These are phyloP conservation scores for Penicillium egyptiacum DNA, from an alignment of 495 filamentous ascomycete genomes.

Conservation along the genomic window DNA sequence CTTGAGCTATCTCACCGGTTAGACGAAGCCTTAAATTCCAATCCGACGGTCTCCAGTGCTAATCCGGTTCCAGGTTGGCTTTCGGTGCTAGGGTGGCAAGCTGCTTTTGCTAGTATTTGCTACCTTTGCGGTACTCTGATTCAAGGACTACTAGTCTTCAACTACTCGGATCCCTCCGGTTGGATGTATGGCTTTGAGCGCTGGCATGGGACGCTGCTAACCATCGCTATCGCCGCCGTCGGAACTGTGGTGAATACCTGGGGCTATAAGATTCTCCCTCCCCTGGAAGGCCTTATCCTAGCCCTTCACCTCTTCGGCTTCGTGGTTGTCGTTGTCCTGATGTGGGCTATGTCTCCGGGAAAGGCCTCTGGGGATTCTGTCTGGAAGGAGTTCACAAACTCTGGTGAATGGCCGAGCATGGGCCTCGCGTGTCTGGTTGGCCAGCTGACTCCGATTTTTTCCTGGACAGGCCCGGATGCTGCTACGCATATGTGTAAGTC, in stretches of 20 bases:
- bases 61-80: slow-evolving; percentile 41
- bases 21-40: background rate
- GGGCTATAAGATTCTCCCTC: slow-evolving; percentile 36
- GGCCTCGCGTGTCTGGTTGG: slow-evolving; percentile 46
- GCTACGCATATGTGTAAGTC: slow-evolving; percentile 41
- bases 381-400: slow-evolving; percentile 49
- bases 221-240: slow-evolving; percentile 42
- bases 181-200: slow-evolving; percentile 32
- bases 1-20: slow-evolving; percentile 47
- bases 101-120: slow-evolving; percentile 34
- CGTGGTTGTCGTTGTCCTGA: slow-evolving; percentile 48
- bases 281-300: slow-evolving; percentile 45
- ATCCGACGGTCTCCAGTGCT: background rate
- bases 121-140: slow-evolving; percentile 47
- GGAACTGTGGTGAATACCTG: slow-evolving; percentile 48
- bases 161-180: slow-evolving; percentile 34
- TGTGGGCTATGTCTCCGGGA: slow-evolving; percentile 46
- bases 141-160: slow-evolving; percentile 49
- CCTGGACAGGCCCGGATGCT: slow-evolving; percentile 42
- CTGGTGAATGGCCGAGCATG: slow-evolving; percentile 45
- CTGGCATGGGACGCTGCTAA: slow-evolving; percentile 46
- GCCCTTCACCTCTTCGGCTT: slow-evolving; percentile 50
- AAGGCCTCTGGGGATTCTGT: slow-evolving; percentile 31
- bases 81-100: slow-evolving; percentile 49
- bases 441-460: slow-evolving; percentile 41